A percentile compares a stretch with the other conserved stretches of the same genome.
Conservation (phyloP, 805 yeast genomes). For the Jamesozyma gamospora region DNA sequence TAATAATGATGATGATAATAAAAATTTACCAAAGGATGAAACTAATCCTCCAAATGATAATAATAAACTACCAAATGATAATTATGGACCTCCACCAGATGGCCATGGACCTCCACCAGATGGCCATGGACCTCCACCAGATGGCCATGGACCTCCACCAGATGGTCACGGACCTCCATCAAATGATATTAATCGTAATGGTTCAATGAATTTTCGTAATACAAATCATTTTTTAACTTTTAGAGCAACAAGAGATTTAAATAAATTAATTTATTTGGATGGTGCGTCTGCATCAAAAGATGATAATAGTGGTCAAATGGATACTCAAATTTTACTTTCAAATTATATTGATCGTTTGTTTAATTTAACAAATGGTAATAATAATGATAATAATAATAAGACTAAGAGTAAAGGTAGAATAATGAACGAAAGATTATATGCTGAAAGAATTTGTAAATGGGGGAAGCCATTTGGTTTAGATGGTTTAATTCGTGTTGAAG, state of each 20-base stretch:
- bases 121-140: too few relatives aligned
- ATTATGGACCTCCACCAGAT: too few relatives aligned
- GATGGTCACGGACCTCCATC: too few relatives aligned
- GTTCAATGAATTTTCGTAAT: not conserved
- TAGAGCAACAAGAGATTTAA: conserved; percentile 37
- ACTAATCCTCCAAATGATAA: not conserved
- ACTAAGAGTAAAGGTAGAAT: too few relatives aligned
- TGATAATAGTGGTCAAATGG: conserved; percentile 46
- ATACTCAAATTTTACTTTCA: conserved; percentile 40
- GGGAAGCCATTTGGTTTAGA: conserved; percentile 42
- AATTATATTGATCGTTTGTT: conserved; percentile 16
- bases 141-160: conserved; percentile 3
- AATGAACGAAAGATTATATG: conserved; percentile 37
- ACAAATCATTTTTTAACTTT: conserved; percentile 31
- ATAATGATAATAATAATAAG: conserved; percentile 11
- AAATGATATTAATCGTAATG: not conserved
- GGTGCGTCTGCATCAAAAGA: conserved; percentile 64
- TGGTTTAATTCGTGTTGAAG: conserved; percentile 48
- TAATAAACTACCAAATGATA: too few relatives aligned
- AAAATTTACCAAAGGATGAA: not conserved
- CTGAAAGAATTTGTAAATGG: conserved; percentile 48
- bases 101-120: too few relatives aligned
- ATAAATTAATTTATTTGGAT: conserved; percentile 43
- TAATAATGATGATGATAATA: not conserved
- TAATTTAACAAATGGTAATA: conserved; percentile 8